These are phyloP conservation scores for Sporobolomyces pararoseus DNA, from an alignment of 768 basidiomycete genomes.

Conservation along the genomic window DNA sequence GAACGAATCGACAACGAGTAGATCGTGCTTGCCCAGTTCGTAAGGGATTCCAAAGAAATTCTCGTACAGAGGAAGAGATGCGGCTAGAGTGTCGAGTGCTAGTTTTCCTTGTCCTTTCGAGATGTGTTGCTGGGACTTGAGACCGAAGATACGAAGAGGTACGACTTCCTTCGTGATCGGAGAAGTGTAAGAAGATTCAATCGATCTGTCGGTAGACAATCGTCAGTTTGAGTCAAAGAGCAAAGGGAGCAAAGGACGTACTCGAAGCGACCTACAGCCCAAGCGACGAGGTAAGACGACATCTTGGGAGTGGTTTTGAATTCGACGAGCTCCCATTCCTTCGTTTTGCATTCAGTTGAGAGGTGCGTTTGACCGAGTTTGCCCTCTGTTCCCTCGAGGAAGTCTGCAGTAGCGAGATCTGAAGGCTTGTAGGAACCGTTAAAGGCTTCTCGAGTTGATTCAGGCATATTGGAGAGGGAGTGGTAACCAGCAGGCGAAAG, in stretches of 20 bases:
- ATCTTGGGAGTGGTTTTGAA: constrained; percentile 69
- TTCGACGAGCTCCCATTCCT: constrained; percentile 71
- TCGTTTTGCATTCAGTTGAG: background rate
- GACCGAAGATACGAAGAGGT: constrained; percentile 79
- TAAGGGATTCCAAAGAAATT: constrained; percentile 68
- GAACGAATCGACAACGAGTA: constrained; percentile 24
- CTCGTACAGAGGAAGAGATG: constrained; percentile 36
- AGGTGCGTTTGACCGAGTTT: background rate
- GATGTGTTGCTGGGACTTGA: constrained; percentile 5
- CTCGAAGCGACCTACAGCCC: constrained; percentile 60
- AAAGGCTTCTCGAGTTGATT: background rate
- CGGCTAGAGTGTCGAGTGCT: constrained; percentile 66
- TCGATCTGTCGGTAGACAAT: constrained; percentile 44
- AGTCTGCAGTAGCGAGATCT: constrained; percentile 36
- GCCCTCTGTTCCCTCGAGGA: constrained; percentile 13
- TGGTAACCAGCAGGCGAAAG: constrained; percentile 65
- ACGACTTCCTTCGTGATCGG: constrained; percentile 73
- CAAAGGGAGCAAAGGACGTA: background rate
- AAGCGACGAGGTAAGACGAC: constrained; percentile 64
- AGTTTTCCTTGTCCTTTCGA: constrained; percentile 57
- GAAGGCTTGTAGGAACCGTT: constrained; percentile 12
- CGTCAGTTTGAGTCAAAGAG: too few relatives aligned
- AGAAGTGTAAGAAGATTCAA: constrained; percentile 71
- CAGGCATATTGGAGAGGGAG: constrained; percentile 81
- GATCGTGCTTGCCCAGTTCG: constrained; percentile 15